phyloP scores from a whole-genome alignment of 768 basidiomycete species.

The Rubroboletus satanas region DNA sequence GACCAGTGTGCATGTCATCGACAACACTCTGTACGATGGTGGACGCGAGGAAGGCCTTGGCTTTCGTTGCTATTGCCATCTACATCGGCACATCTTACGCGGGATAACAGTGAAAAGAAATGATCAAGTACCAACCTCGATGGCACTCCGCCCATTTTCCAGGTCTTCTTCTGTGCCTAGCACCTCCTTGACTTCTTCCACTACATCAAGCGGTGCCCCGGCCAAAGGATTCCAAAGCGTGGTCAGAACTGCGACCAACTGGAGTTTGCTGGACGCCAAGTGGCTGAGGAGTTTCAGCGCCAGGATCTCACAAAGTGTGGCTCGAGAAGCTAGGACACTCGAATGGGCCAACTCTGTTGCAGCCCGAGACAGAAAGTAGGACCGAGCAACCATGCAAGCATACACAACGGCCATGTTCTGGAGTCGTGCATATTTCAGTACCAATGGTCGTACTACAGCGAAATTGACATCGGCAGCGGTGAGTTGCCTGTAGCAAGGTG shows the following conservation, averaged over 20 bases:
- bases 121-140: constrained; percentile 60
- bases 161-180: constrained; percentile 53
- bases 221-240: constrained; percentile 82
- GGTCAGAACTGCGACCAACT: constrained; percentile 72
- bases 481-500: constrained; percentile 52
- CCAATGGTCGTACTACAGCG: constrained; percentile 70
- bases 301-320: constrained; percentile 81
- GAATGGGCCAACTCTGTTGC: constrained; percentile 74
- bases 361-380: constrained; percentile 70
- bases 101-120: neutral
- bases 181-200: constrained; percentile 60
- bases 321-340: constrained; percentile 64
- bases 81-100: constrained; percentile 27
- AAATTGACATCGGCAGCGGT: constrained; percentile 83
- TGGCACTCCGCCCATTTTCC: constrained; percentile 71
- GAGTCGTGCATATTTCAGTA: constrained; percentile 73
- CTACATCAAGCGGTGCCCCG: constrained; percentile 63
- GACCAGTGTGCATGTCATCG: constrained; percentile 82
- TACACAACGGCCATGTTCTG: constrained; percentile 74
- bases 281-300: constrained; percentile 81
- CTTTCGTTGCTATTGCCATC: constrained; percentile 85
- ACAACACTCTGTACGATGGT: constrained; percentile 85
- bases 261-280: constrained; percentile 72
- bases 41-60: constrained; percentile 80
- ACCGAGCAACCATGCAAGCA: constrained; percentile 71